Conservation (phyloP, 1,284 basidiomycete genomes). For the Gomphus bonarii region DNA sequence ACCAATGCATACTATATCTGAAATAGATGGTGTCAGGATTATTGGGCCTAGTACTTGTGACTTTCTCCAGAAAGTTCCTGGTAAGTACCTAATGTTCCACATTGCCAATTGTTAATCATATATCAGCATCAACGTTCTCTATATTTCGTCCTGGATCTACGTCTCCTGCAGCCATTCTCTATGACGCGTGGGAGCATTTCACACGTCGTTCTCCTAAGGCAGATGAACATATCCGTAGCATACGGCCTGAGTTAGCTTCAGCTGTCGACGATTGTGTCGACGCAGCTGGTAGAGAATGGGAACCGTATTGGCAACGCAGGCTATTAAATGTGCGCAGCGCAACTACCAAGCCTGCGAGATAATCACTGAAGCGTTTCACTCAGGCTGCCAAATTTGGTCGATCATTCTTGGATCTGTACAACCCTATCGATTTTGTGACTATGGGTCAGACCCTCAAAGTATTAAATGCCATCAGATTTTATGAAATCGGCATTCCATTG, state of each 20-base stretch:
- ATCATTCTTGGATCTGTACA: constrained; percentile 86
- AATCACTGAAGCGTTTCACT: constrained; percentile 7
- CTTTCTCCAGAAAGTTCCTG: constrained; percentile 87
- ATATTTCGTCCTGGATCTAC: constrained; percentile 91
- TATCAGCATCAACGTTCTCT: constrained; percentile 59
- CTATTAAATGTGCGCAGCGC: constrained; percentile 61
- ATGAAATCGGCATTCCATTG: constrained; percentile 88
- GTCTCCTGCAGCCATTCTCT: constrained; percentile 84
- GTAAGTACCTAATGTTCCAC: constrained; percentile 29
- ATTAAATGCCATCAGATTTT: constrained; percentile 87
- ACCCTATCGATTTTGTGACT: constrained; percentile 82
- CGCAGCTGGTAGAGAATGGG: constrained; percentile 89
- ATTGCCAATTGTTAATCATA: constrained; percentile 9
- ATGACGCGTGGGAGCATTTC: constrained; percentile 89
- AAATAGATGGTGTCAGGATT: constrained; percentile 82
- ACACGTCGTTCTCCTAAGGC: constrained; percentile 77
- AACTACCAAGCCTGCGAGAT: neutral
- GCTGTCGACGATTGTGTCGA: constrained; percentile 93
- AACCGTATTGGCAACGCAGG: constrained; percentile 79
- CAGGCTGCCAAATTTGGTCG: constrained; percentile 94
- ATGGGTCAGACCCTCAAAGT: constrained; percentile 92
- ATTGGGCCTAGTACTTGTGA: constrained; percentile 76
- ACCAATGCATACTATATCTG: constrained; percentile 69
- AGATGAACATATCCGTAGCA: constrained; percentile 86
- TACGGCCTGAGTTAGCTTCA: constrained; percentile 74